phyloP scores from a whole-genome alignment of 2,329 filamentous ascomycete genomes.

The Fusarium nelsonii region DNA sequence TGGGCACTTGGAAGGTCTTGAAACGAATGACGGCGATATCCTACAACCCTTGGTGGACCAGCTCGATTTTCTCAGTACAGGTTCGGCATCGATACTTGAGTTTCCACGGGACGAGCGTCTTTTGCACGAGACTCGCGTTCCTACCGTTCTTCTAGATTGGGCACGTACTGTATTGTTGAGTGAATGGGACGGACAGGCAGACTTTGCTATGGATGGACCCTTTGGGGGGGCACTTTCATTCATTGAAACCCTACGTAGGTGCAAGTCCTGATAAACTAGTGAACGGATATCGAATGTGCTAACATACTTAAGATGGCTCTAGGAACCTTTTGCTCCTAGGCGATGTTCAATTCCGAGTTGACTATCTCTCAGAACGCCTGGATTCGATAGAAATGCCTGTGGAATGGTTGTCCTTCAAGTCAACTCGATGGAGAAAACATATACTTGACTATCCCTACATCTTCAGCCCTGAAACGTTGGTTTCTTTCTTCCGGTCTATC shows the following conservation, averaged over 20 bases:
- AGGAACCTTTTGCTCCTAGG: constrained; percentile 73
- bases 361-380: constrained; percentile 80
- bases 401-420: constrained; percentile 73
- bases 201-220: constrained; percentile 75
- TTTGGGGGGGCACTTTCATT: constrained; percentile 83
- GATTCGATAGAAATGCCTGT: constrained; percentile 81
- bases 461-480: constrained; percentile 77
- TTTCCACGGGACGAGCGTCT: constrained; percentile 65
- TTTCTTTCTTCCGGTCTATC: constrained; percentile 87
- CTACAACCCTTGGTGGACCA: constrained; percentile 64
- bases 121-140: constrained; percentile 68
- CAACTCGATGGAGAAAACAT: constrained; percentile 75
- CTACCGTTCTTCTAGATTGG: constrained; percentile 75
- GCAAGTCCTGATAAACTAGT: background rate
- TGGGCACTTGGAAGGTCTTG: constrained; percentile 50
- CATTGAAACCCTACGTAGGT: constrained; percentile 78
- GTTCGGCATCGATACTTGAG: constrained; percentile 59
- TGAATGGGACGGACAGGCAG: constrained; percentile 82
- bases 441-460: constrained; percentile 85
- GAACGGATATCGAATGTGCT: constrained; percentile 2
- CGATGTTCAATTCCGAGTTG: constrained; percentile 78
- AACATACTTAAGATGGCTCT: constrained; percentile 65
- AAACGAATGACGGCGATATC: constrained; percentile 55
- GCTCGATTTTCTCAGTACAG: constrained; percentile 64
- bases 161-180: constrained; percentile 79